These are phyloP conservation scores for Apophysomyces variabilis DNA, from an alignment of 371 early-diverging fungal genomes.

Conservation along the genomic window DNA sequence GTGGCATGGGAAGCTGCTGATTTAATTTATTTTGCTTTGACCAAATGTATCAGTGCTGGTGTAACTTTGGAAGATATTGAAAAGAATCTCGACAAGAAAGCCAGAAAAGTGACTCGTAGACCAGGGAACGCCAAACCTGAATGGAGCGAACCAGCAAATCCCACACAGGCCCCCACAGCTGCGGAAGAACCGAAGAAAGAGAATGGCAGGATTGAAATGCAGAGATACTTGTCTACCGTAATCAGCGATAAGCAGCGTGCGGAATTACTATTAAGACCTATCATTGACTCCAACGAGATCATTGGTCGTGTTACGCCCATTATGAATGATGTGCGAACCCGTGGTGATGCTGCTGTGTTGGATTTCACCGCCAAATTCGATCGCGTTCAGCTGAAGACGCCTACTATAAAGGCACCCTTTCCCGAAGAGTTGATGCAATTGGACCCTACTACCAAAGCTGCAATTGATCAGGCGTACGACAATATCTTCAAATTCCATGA, in stretches of 20 bases:
- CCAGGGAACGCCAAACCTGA: conserved; percentile 95
- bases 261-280: conserved; percentile 86
- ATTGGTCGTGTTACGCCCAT: conserved; percentile 89
- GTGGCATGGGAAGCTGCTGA: conserved; percentile 97
- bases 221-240: conserved; percentile 53
- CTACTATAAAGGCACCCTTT: conserved; percentile 89
- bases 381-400: conserved; percentile 70
- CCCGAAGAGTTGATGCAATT: conserved; percentile 67
- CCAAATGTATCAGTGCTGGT: conserved; percentile 83
- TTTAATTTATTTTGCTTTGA: conserved; percentile 93
- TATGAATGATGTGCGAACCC: conserved; percentile 77
- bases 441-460: conserved; percentile 69
- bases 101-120: conserved; percentile 87
- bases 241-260: conserved; percentile 53
- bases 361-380: conserved; percentile 93
- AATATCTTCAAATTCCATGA: conserved; percentile 94
- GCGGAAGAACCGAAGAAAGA: conserved; percentile 21
- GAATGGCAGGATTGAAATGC: conserved; percentile 65
- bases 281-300: conserved; percentile 88
- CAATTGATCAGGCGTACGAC: conserved; percentile 94
- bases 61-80: conserved; percentile 89
- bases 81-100: conserved; percentile 78
- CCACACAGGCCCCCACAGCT: conserved; percentile 28
- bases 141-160: conserved; percentile 39
- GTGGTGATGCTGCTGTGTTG: conserved; percentile 87